Base-by-base conservation (phyloP, 495 filamentous ascomycete species). In the Lasiosphaeria hispida region DNA sequence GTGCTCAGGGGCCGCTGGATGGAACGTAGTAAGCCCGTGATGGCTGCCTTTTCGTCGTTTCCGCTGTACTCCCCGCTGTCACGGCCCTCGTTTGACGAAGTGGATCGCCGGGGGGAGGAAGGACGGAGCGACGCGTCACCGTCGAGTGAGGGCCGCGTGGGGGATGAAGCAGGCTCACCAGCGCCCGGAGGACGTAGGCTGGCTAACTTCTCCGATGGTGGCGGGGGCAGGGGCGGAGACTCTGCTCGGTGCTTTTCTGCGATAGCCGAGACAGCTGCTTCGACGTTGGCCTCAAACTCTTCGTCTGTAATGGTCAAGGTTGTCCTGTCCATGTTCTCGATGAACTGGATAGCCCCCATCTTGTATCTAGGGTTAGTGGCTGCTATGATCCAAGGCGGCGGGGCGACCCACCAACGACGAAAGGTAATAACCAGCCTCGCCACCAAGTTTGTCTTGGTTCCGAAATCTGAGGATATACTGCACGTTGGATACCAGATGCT, bases 401-500 rank as follows among this genome's bases (percentile, higher is more conserved):
- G 37, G 4, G 38, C 11, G 7, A 71, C 83, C 65, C 73, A 93
- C 90, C 70, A 98, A 75, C n/a, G 93, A 97, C 35, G 93, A 97
- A 33, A 97, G 80, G 69, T 99, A 99, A 69, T 99, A 99, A 15
- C 94, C 94, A 15, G 95, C 93, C 76, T 99, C 94, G 6, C 94
- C 94, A 42, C 89, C 88, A 0, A 97, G 83, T 66, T 97, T 99
- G 37, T 99, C 95, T 69, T 96, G 95, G 64, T 97, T 96, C 55
- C 94, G 85, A 74, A 99, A 99, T 15, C 95, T 84, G 41, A 97
- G 77, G 55, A 99, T 97, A 69, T 99, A 99, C 70, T 97, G 94
- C 7, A 97, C 92, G 67, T 99, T 99, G 50, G 92, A 96, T 34
- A 97, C 91, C 30, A 99, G 77, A 70, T 97, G 90, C 43, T 96